Evolutionary conservation across 1,284 basidiomycete species (phyloP).

Genomic region (Taiwanofungus camphoratus): DNA sequence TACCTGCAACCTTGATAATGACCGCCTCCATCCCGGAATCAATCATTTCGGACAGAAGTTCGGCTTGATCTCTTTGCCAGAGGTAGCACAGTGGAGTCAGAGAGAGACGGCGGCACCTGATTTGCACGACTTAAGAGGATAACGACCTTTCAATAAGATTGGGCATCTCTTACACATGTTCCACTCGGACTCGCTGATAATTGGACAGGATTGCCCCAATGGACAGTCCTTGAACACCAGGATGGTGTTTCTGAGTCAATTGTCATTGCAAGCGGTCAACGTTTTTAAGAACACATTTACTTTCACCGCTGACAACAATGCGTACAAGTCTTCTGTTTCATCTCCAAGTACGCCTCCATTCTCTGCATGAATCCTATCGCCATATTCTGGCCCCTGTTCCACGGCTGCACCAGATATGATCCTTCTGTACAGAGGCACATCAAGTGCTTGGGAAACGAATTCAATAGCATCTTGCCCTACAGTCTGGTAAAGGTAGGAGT

Average conservation of each 20-base stretch:
- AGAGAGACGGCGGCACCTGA: conserved; percentile 75
- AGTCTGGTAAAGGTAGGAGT: conserved; percentile 98
- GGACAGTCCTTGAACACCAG: conserved; percentile 83
- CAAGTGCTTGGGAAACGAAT: conserved; percentile 80
- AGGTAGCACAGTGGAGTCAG: conserved; percentile 85
- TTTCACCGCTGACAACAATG: conserved; percentile 75
- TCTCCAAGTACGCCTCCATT: conserved; percentile 64
- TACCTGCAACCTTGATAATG: conserved; percentile 95
- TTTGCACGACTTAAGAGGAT: background rate
- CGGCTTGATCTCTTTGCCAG: conserved; percentile 89
- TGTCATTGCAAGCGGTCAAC: background rate
- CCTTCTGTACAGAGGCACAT: conserved; percentile 80
- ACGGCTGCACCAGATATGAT: conserved; percentile 81
- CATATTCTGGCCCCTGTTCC: conserved; percentile 84
- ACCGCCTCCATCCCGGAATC: conserved; percentile 74
- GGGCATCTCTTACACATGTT: conserved; percentile 76
- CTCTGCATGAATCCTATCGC: conserved; percentile 46
- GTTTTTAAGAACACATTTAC: conserved; percentile 39
- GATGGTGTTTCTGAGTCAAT: conserved; percentile 57
- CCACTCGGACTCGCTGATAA: conserved; percentile 95
- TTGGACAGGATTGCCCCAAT: conserved; percentile 97
- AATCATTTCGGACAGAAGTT: conserved; percentile 87
- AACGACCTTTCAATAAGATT: background rate
- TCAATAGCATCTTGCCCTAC: conserved; percentile 95
- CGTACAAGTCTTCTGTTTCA: conserved; percentile 93